Evolutionary conservation across 1,139 yeast species (phyloP).

Genomic region (Petasospora fabianii): DNA sequence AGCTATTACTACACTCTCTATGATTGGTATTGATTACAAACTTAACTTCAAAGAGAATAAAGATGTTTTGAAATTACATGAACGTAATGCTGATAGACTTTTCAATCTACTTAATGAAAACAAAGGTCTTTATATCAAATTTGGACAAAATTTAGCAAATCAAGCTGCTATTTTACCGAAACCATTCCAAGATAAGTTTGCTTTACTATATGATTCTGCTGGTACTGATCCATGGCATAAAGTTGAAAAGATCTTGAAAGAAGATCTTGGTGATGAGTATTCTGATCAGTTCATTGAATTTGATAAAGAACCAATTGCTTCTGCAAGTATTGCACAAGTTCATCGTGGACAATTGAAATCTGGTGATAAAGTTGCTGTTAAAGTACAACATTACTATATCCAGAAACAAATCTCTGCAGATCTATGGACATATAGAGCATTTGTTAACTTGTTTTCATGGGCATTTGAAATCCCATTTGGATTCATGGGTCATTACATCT

Average conservation of each 20-base stretch:
- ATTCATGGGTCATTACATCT: slow-evolving; percentile 53
- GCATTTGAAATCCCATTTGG: slow-evolving; percentile 64
- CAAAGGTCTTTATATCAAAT: slow-evolving; percentile 70
- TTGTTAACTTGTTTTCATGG: slow-evolving; percentile 52
- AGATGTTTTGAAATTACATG: slow-evolving; percentile 53
- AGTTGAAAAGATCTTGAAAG: slow-evolving; percentile 43
- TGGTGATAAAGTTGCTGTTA: slow-evolving; percentile 78
- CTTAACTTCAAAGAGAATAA: slow-evolving; percentile 40
- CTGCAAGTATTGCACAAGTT: slow-evolving; percentile 97
- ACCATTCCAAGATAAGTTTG: slow-evolving; percentile 80
- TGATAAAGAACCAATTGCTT: slow-evolving; percentile 89
- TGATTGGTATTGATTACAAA: slow-evolving; percentile 61
- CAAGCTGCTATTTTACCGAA: slow-evolving; percentile 67
- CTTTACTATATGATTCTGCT: slow-evolving; percentile 63
- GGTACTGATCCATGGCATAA: slow-evolving; percentile 62
- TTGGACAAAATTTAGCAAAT: slow-evolving; percentile 89
- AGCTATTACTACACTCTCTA: slow-evolving; percentile 45
- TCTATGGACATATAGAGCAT: slow-evolving; percentile 52
- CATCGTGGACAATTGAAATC: slow-evolving; percentile 69
- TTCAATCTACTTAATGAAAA: slow-evolving; percentile 50
- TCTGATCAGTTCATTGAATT: slow-evolving; percentile 64
- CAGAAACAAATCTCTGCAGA: slow-evolving; percentile 89
- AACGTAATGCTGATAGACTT: slow-evolving; percentile 53
- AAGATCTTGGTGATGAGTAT: slow-evolving; percentile 77
- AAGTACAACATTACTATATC: slow-evolving; percentile 96